phyloP scores from a whole-genome alignment of 768 basidiomycete genomes.

The Lactifluus subvellereus region DNA sequence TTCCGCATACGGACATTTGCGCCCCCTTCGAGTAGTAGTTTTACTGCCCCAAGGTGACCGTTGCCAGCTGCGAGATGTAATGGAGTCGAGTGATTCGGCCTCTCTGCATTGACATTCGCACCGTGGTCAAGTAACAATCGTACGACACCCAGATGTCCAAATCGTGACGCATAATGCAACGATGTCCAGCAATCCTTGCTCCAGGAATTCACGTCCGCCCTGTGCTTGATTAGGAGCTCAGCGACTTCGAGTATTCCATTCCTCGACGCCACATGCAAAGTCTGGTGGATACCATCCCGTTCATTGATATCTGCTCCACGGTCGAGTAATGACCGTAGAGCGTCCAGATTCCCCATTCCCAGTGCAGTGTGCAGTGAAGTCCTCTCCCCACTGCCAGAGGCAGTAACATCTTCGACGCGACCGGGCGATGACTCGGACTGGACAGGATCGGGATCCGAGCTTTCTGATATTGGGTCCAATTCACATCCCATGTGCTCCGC shows the following conservation, averaged over 20 bases:
- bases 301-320: not conserved
- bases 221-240: not conserved
- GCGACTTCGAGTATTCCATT: not conserved
- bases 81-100: not conserved
- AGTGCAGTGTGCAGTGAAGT: not conserved
- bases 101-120: conserved; percentile 5
- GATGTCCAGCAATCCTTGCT: not conserved
- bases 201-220: not conserved
- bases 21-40: not conserved
- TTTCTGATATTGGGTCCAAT: not conserved
- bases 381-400: too few species aligned
- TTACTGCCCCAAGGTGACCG: not conserved
- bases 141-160: not conserved
- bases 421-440: too few species aligned
- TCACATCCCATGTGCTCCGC: not conserved
- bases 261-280: not conserved
- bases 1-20: not conserved
- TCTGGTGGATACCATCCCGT: not conserved
- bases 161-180: not conserved
- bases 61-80: conserved; percentile 3
- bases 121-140: not conserved
- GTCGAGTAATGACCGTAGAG: not conserved
- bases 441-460: not conserved
- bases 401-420: accelerated
- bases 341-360: not conserved